Evolutionary conservation across 805 yeast species (phyloP), one percentile per base, ranked within the genome.

Genomic region (Candida insectalens): DNA sequence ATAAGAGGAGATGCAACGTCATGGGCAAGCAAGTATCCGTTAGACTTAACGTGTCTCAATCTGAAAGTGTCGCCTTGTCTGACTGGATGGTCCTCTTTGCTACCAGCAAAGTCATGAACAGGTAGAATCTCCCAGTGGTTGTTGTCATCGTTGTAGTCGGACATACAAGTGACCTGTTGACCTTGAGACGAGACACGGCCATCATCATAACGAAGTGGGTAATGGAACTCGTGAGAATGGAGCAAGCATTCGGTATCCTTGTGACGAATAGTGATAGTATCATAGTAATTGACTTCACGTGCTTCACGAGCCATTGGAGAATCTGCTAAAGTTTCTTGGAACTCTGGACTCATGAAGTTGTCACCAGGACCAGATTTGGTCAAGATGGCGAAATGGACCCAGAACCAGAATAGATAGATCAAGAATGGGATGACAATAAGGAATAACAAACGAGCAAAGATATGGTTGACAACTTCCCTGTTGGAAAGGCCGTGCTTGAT

Each of bases 301-400:
- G 95, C 73, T 20, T 74, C 74, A 46, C 60, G 69, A 10, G 89
- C 83, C 48, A 83, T 55, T 17, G 83, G 76, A 33, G 88, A 83
- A 52, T 92, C 98, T 25, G 75, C 78, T 34, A 92, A 67, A 22
- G 95, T 79, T 50, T 85, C 95, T 62, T 92, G 97, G 69, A 92
- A 92, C 39, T 81, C 88, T 5, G 92, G 69, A n/a, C 92, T 74
- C 98, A 92, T 92, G 55, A 89, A 87, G 3, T 69, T 67, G 54
- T 92, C 96, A 41, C 99, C 99, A 4, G 96, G 92, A 19, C 99
- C 99, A 2, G 97, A 88, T 45, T 72, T 78, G 46, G 61, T 69
- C 49, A 92, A 70, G 18, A 92, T 71, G 20, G 74, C 70, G 60
- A 92, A 92, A 60, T 92, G 99, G 35, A 88, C 67, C 62, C 78